These are phyloP conservation scores for Zea luxurians DNA, from an alignment of 176 grass and related monocot species.

Conservation along the genomic window DNA sequence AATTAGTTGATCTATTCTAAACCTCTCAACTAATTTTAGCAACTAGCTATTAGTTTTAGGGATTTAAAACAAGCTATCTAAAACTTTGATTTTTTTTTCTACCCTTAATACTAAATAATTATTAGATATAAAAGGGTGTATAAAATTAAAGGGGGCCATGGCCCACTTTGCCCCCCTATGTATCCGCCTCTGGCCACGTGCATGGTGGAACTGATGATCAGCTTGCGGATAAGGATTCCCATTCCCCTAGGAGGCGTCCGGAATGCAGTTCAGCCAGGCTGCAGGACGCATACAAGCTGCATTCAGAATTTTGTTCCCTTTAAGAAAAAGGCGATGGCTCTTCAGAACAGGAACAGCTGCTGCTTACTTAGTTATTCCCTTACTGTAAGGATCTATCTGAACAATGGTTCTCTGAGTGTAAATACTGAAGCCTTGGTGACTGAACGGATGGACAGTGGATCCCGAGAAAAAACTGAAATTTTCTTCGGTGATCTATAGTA, in stretches of 20 bases:
- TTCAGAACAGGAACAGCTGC: constrained; percentile 35
- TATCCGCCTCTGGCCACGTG: no score
- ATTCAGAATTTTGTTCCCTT: constrained; percentile 66
- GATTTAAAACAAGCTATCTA: no score
- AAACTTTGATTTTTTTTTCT: no score
- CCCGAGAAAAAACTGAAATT: not conserved
- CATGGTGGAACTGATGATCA: constrained; percentile 67
- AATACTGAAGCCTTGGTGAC: constrained; percentile 24
- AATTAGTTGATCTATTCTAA: no score
- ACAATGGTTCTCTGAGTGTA: constrained; percentile 9
- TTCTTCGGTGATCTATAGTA: constrained; percentile 21
- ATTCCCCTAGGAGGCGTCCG: constrained; percentile 48
- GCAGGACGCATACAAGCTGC: constrained; percentile 77
- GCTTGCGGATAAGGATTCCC: constrained; percentile 74
- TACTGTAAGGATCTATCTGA: constrained; percentile 34
- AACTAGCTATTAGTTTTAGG: no score
- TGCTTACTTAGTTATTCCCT: not conserved
- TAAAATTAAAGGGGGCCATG: no score
- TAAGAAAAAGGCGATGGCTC: constrained; percentile 50
- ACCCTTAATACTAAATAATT: no score
- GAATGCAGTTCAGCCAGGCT: constrained; percentile 85
- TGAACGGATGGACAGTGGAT: constrained; percentile 27
- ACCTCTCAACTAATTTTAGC: no score
- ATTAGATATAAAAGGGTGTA: no score
- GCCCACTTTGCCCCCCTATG: no score